Percentiles rank a stretch among this genome's conserved stretches.
phyloP scores from a whole-genome alignment of 2,329 filamentous ascomycete genomes.

The Aureobasidium melanogenum region DNA sequence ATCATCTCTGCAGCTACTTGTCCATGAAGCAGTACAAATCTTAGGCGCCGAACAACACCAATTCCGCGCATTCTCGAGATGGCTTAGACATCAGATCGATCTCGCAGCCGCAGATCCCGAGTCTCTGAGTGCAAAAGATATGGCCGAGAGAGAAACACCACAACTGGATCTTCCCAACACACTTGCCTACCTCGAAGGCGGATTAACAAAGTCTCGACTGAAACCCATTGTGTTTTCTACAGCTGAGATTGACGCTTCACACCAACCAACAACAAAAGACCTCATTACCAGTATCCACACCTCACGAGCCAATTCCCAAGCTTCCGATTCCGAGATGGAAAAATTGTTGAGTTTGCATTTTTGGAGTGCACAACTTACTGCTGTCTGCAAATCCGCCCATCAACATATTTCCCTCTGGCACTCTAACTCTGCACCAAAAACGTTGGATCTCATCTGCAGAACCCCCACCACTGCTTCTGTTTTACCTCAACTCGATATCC shows the following conservation, averaged over 20 bases:
- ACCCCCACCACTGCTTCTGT: not conserved
- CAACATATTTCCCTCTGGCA: constrained; percentile 7
- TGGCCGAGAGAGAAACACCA: constrained; percentile 66
- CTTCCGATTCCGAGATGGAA: not conserved
- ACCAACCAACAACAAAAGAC: not conserved
- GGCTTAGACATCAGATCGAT: constrained; percentile 78
- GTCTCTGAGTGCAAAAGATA: constrained; percentile 55
- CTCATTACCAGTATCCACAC: not conserved
- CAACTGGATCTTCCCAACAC: constrained; percentile 63
- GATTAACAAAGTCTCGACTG: constrained; percentile 58
- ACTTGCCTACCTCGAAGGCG: constrained; percentile 66
- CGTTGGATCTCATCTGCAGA: not conserved
- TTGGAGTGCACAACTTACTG: not conserved
- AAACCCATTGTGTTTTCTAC: constrained; percentile 1
- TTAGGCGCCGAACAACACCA: constrained; percentile 69
- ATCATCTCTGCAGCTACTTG: constrained; percentile 65
- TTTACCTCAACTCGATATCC: not conserved
- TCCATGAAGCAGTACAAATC: constrained; percentile 62
- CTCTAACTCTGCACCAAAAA: not conserved
- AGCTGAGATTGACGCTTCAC: not conserved
- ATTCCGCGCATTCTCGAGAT: constrained; percentile 70
- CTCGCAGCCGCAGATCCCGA: constrained; percentile 57
- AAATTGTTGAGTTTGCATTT: not conserved
- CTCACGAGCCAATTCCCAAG: not conserved
- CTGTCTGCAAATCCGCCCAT: not conserved